phyloP scores from a whole-genome alignment of 345 rosid species.

The Boechera retrofracta region DNA sequence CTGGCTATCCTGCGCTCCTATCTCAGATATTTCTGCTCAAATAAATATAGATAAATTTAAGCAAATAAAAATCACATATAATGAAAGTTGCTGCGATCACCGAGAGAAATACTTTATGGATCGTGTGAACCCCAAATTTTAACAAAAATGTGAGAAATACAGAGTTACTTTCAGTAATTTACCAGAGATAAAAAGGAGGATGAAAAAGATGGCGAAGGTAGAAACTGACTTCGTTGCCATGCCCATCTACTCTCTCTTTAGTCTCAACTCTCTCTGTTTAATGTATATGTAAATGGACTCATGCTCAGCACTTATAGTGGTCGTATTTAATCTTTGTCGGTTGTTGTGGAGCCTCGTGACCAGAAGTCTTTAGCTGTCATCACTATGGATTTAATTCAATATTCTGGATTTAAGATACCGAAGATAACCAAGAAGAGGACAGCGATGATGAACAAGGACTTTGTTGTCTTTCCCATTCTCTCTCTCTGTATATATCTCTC shows the following conservation, averaged over 20 bases:
- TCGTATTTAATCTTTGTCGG: not conserved
- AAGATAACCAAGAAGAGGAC: too few relatives aligned
- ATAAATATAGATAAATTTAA: not conserved
- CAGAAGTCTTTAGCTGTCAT: too few relatives aligned
- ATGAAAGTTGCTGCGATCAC: not conserved
- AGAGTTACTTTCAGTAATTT: not conserved
- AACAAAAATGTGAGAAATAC: not conserved
- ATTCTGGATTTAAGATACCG: too few relatives aligned
- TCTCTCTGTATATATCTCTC: too few relatives aligned
- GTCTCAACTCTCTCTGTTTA: not conserved
- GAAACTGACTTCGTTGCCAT: slow-evolving; percentile 26
- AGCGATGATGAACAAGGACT: too few relatives aligned
- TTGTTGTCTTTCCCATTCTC: too few relatives aligned
- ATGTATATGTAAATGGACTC: slow-evolving; percentile 10
- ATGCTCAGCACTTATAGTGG: slow-evolving; percentile 2
- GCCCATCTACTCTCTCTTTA: not conserved
- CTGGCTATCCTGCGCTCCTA: slow-evolving; percentile 13
- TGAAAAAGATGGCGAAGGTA: not conserved
- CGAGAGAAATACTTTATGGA: not conserved
- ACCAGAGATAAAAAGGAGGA: slow-evolving; percentile 12
- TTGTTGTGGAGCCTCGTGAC: too few relatives aligned
- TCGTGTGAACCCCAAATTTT: not conserved
- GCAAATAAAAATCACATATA: not conserved
- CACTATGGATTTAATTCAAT: too few relatives aligned
- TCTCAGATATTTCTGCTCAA: slow-evolving; percentile 23